phyloP scores from a whole-genome alignment of 129 eudicot genomes.

The Flaveria brownii region DNA sequence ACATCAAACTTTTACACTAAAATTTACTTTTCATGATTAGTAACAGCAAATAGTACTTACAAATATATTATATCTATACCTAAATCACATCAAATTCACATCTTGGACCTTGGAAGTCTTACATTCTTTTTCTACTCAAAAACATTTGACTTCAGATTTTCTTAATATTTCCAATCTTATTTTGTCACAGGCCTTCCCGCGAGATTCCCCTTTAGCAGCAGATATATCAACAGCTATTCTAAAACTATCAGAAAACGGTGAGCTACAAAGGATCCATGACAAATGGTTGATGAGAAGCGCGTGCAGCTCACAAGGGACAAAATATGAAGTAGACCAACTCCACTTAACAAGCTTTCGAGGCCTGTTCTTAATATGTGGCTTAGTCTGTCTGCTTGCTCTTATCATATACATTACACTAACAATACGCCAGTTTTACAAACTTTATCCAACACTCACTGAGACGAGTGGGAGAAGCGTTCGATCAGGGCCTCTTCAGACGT shows the following conservation, averaged over 20 bases:
- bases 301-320: slow-evolving; percentile 57
- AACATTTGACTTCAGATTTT: slow-evolving; percentile 10
- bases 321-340: slow-evolving; percentile 58
- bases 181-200: slow-evolving; percentile 67
- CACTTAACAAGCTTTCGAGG: slow-evolving; percentile 70
- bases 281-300: slow-evolving; percentile 74
- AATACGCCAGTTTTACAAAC: slow-evolving; percentile 39
- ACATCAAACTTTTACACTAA: not conserved
- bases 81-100: not conserved
- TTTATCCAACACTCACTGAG: slow-evolving; percentile 31
- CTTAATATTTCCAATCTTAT: not conserved
- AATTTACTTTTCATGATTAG: not conserved
- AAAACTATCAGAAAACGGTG: slow-evolving; percentile 73
- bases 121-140: not conserved
- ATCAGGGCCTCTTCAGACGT: slow-evolving; percentile 50
- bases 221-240: slow-evolving; percentile 85
- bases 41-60: not conserved
- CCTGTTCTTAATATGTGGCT: slow-evolving; percentile 59
- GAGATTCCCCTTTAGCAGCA: slow-evolving; percentile 81
- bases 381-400: slow-evolving; percentile 64
- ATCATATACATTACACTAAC: slow-evolving; percentile 39
- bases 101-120: slow-evolving; percentile 4
- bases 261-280: slow-evolving; percentile 80
- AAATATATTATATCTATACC: not conserved
- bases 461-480: slow-evolving; percentile 36